Base-by-base conservation (phyloP, 208 protist genomes). In the Acanthamoeba quina region DNA sequence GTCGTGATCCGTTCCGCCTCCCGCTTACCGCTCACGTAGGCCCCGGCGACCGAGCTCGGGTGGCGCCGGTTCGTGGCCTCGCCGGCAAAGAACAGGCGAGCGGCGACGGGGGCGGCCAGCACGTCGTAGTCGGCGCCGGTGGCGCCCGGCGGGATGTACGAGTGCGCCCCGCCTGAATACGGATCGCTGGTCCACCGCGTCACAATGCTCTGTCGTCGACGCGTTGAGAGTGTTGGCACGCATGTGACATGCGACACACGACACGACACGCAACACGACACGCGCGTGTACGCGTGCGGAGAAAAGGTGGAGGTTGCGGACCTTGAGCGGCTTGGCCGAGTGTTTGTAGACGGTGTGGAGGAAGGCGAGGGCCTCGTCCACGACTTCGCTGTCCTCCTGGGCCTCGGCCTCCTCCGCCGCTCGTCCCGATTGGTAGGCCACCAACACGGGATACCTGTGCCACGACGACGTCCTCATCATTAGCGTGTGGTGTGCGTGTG, bases 81-180 rank as follows among this genome's bases (percentile, higher is more conserved):
- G 41, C 72, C 72, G 15, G 72, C 72, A 6, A 82, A 82, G 72
- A 82, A 82, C 37, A 82, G 72, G 5, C 72, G 72, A 17, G 72
- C 34, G 72, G 72, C 72, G n/a, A 82, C 72, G 19, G 72, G 72
- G 10, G 21, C 72, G 44, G 72, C 72, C 31, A 82, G 11, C 15
- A 31, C 72, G 41, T 82, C 72, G 26, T 82, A 82, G 37, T 82
- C 72, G 44, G 72, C 72, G 9, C 72, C 72, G 5, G 37, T 82
- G 72, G 72, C 72, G 19, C 72, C 72, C 37, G 72, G 72, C 72
- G 72, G 72, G 72, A 82, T n/a, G 41, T 82, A 82, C 21, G 72
- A 82, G 7, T 52, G 31, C 1, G 72, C 31, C 21, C 72, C 72
- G 19, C 72, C 41, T 26, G 72, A 15, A 34, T 52, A 82, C 6